phyloP scores from a whole-genome alignment of 768 basidiomycete species.

The Mycena galericulata region DNA sequence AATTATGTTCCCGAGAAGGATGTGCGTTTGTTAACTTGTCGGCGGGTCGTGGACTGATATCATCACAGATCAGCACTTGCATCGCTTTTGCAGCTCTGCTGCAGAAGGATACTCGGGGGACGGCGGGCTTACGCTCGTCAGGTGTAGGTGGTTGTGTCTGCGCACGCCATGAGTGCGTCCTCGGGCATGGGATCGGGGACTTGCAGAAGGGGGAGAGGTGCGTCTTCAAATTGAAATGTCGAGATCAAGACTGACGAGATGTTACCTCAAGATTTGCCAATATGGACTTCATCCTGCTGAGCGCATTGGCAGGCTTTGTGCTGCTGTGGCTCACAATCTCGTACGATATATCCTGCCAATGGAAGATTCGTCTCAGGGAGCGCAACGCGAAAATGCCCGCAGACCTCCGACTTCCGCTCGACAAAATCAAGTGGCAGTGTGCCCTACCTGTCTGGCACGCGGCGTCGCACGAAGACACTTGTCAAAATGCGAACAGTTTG shows the following conservation, averaged over 20 bases:
- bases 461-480: background rate
- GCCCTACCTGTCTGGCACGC: slow-evolving; percentile 8
- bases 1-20: no score
- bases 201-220: slow-evolving; percentile 42
- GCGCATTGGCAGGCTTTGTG: background rate
- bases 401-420: background rate
- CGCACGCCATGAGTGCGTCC: slow-evolving; percentile 32
- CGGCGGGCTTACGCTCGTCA: slow-evolving; percentile 14
- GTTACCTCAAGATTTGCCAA: slow-evolving; percentile 30
- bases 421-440: background rate
- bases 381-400: background rate
- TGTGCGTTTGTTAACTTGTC: slow-evolving; percentile 6
- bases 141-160: slow-evolving; percentile 32
- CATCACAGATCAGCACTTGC: slow-evolving; percentile 30
- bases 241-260: background rate
- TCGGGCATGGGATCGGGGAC: slow-evolving; percentile 21
- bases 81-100: slow-evolving; percentile 33
- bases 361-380: background rate
- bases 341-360: slow-evolving; percentile 8
- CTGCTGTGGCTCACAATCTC: background rate
- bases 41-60: background rate
- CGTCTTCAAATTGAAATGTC: background rate
- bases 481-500: slow-evolving; percentile 2
- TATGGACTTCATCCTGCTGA: slow-evolving; percentile 8
- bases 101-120: slow-evolving; percentile 30